A percentile compares a stretch with the other conserved stretches of the same genome.
These are phyloP conservation scores for Coniferiporia weirii DNA, from an alignment of 1,284 basidiomycete species.

Conservation along the genomic window DNA sequence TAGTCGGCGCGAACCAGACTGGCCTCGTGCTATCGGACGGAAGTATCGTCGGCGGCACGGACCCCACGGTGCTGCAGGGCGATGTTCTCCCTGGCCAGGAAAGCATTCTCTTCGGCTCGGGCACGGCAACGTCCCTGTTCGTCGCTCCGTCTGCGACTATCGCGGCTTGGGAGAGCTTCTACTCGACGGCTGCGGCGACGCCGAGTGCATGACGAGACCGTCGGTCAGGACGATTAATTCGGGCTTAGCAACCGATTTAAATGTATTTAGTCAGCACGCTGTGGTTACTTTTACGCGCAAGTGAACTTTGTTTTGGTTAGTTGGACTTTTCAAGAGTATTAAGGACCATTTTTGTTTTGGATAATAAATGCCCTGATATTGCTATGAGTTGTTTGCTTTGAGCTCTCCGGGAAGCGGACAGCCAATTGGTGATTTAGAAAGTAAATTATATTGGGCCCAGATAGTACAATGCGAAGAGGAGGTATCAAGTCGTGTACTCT, in stretches of 20 bases:
- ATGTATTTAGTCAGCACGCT: no score
- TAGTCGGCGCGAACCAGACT: constrained; percentile 48
- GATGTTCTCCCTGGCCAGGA: constrained; percentile 46
- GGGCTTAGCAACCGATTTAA: no score
- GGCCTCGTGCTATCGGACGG: constrained; percentile 39
- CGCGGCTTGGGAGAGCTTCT: constrained; percentile 46
- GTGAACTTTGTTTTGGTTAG: no score
- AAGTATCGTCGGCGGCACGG: constrained; percentile 51
- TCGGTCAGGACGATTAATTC: no score
- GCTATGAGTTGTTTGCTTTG: no score
- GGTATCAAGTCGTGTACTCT: constrained; percentile 46
- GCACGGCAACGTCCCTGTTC: constrained; percentile 43
- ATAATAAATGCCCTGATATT: no score
- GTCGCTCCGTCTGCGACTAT: constrained; percentile 48
- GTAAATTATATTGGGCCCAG: not conserved
- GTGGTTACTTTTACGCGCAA: no score
- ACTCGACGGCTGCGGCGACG: constrained; percentile 17
- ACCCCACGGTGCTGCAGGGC: constrained; percentile 33
- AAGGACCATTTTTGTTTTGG: no score
- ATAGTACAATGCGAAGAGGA: constrained; percentile 1
- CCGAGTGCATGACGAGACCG: not conserved
- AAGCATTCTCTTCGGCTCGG: constrained; percentile 46
- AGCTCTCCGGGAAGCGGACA: not conserved
- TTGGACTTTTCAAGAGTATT: no score
- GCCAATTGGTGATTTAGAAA: not conserved